Percentiles rank a stretch among this genome's conserved stretches.
These are phyloP conservation scores for Cladosporium colombiae DNA, from an alignment of 2,329 filamentous ascomycete genomes.

Conservation along the genomic window DNA sequence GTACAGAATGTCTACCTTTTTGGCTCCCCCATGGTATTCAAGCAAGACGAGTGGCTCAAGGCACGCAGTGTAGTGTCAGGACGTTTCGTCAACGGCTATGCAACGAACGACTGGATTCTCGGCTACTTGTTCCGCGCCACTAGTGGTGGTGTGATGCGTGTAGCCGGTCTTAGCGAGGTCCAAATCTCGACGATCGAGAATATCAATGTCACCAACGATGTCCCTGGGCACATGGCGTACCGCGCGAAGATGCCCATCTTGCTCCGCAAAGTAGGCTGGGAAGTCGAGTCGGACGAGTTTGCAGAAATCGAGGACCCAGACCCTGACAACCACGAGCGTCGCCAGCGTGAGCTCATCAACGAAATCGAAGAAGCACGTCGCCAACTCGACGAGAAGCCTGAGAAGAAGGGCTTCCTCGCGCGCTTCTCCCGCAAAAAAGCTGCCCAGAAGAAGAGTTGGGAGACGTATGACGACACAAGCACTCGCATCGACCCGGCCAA, in stretches of 20 bases:
- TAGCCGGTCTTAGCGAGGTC: constrained; percentile 80
- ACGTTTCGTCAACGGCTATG: constrained; percentile 93
- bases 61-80: constrained; percentile 83
- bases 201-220: constrained; percentile 79
- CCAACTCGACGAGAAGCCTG: constrained; percentile 77
- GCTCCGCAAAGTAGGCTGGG: constrained; percentile 84
- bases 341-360: constrained; percentile 89
- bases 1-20: constrained; percentile 96
- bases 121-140: constrained; percentile 93
- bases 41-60: constrained; percentile 82
- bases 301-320: constrained; percentile 96
- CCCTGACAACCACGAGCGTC: constrained; percentile 83
- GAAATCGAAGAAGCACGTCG: constrained; percentile 95
- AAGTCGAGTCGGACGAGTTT: constrained; percentile 90
- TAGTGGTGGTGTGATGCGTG: constrained; percentile 82
- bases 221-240: constrained; percentile 95
- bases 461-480: constrained; percentile 75
- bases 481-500: constrained; percentile 48
- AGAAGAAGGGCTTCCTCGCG: constrained; percentile 64
- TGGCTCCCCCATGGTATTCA: constrained; percentile 87
- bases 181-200: constrained; percentile 87
- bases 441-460: constrained; percentile 84
- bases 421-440: constrained; percentile 83
- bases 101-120: constrained; percentile 94
- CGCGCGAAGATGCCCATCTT: constrained; percentile 87